These are phyloP conservation scores for Daldinia vernicosa DNA, from an alignment of 495 filamentous ascomycete genomes.

Conservation along the genomic window DNA sequence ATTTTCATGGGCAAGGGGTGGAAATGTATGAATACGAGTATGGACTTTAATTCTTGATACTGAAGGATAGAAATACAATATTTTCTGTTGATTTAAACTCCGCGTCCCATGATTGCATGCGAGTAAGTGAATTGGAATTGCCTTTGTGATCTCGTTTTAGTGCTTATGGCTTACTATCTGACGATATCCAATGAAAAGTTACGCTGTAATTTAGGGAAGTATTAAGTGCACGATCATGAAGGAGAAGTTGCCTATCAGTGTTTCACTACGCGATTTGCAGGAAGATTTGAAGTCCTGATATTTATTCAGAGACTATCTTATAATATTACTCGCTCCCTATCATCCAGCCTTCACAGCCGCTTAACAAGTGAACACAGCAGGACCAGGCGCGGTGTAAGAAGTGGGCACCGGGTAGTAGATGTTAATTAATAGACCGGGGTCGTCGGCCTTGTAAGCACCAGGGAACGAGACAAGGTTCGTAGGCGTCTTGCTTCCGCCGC, in stretches of 20 bases:
- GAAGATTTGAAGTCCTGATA: background rate
- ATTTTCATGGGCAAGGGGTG: background rate
- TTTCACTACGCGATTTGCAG: too few species aligned
- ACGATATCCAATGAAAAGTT: background rate
- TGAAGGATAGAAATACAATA: conserved; percentile 26
- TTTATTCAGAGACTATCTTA: background rate
- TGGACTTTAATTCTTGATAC: conserved; percentile 37
- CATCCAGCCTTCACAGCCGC: background rate
- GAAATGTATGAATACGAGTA: conserved; percentile 18
- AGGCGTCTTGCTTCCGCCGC: conserved; percentile 46
- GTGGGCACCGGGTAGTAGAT: conserved; percentile 52
- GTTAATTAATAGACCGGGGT: conserved; percentile 50
- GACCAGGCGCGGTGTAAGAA: conserved; percentile 54
- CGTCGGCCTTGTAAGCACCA: conserved; percentile 47
- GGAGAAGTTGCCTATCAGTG: too few species aligned
- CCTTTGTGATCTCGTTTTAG: background rate
- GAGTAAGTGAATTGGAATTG: background rate
- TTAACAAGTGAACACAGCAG: conserved; percentile 57
- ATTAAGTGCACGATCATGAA: too few species aligned
- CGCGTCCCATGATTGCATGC: background rate
- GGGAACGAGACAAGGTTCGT: conserved; percentile 47
- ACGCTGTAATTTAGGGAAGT: too few species aligned
- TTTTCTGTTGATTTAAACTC: background rate
- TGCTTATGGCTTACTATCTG: background rate
- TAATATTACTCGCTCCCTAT: background rate